phyloP scores from a whole-genome alignment of 2,329 filamentous ascomycete genomes.

The Paraphaeosphaeria minitans region DNA sequence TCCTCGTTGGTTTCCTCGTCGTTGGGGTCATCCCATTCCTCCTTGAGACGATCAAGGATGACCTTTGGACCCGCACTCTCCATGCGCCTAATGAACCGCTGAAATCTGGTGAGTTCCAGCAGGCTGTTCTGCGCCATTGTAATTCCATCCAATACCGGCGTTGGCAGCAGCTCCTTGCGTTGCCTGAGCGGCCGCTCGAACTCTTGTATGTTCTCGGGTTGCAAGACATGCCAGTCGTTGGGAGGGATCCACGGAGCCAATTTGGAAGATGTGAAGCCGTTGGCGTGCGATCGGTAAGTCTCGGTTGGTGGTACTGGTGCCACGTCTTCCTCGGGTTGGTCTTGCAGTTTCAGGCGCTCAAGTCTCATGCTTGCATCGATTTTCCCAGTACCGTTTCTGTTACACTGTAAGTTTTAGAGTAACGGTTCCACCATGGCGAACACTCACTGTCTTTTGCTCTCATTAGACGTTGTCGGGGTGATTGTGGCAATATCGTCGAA shows the following conservation, averaged over 20 bases:
- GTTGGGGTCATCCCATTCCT: slow-evolving; percentile 44
- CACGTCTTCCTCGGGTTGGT: slow-evolving; percentile 14
- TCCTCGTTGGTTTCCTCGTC: slow-evolving; percentile 55
- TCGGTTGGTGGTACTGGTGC: slow-evolving; percentile 5
- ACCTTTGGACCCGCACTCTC: slow-evolving; percentile 57
- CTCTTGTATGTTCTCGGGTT: slow-evolving; percentile 17
- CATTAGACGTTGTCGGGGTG: slow-evolving; percentile 9
- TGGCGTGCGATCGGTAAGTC: slow-evolving; percentile 18
- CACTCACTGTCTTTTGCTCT: slow-evolving; percentile 20
- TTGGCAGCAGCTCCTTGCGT: slow-evolving; percentile 24
- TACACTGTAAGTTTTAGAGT: background rate
- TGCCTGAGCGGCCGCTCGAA: slow-evolving; percentile 16
- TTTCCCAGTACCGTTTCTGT: slow-evolving; percentile 19
- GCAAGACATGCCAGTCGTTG: slow-evolving; percentile 41
- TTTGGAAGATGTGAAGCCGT: slow-evolving; percentile 18
- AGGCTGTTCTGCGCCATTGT: slow-evolving; percentile 26
- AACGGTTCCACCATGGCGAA: slow-evolving; percentile 2
- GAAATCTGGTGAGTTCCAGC: slow-evolving; percentile 49
- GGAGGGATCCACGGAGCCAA: slow-evolving; percentile 34
- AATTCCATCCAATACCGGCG: slow-evolving; percentile 21
- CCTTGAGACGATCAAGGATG: slow-evolving; percentile 61
- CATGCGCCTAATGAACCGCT: slow-evolving; percentile 62
- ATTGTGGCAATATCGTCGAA: slow-evolving; percentile 10
- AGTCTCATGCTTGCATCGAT: slow-evolving; percentile 28
- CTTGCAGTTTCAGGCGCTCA: slow-evolving; percentile 28